These are phyloP conservation scores for Keqinozyma sinolaborantium DNA, from an alignment of 1,139 yeast genomes.

Conservation along the genomic window DNA sequence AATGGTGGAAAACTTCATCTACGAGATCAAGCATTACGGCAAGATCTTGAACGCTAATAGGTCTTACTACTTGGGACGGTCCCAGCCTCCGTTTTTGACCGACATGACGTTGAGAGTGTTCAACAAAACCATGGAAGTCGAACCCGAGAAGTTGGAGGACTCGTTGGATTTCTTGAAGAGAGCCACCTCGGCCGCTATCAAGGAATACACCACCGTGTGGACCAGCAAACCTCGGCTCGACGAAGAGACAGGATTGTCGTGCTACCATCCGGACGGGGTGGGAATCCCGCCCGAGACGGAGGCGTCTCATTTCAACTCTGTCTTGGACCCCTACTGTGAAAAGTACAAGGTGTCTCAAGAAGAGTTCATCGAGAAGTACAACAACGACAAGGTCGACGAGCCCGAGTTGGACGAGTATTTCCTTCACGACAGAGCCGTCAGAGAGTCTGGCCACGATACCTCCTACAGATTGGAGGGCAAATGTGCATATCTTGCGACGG, in stretches of 20 bases:
- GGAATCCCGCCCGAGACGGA: conserved; percentile 98
- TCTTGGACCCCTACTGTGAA: conserved; percentile 64
- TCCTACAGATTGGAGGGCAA: conserved; percentile 85
- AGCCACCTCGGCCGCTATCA: conserved; percentile 75
- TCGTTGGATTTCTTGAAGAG: conserved; percentile 60
- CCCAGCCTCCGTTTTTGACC: conserved; percentile 97
- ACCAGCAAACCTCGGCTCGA: conserved; percentile 70
- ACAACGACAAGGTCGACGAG: conserved; percentile 61
- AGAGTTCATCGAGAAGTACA: conserved; percentile 73
- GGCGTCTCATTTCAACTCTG: conserved; percentile 76
- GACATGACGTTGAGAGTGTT: conserved; percentile 83
- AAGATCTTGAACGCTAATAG: conserved; percentile 93
- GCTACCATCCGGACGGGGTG: conserved; percentile 85
- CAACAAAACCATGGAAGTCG: conserved; percentile 48
- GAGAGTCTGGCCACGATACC: conserved; percentile 97
- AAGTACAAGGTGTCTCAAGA: conserved; percentile 59
- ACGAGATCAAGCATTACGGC: conserved; percentile 87
- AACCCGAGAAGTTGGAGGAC: conserved; percentile 29
- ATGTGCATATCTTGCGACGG: conserved; percentile 87
- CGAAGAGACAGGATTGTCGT: conserved; percentile 72
- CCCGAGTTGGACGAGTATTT: conserved; percentile 86
- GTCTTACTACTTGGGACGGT: conserved; percentile 84
- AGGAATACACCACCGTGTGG: conserved; percentile 86
- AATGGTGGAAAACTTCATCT: conserved; percentile 90
- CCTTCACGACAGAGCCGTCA: conserved; percentile 88